phyloP scores from a whole-genome alignment of 2,329 filamentous ascomycete species.

The Neofusicoccum cordaticola region DNA sequence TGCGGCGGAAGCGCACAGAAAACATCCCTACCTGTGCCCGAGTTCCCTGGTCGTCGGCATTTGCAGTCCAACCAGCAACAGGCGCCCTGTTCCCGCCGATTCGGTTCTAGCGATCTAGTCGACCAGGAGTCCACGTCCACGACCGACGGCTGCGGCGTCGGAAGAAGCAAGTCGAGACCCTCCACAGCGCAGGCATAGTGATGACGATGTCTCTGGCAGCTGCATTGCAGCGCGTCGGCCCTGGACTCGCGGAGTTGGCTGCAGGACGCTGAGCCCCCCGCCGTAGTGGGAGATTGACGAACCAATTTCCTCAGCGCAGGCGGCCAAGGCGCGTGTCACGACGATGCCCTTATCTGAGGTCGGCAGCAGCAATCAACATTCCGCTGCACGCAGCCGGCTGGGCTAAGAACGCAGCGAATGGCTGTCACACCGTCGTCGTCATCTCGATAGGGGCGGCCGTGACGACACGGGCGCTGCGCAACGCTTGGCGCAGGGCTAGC shows the following conservation, averaged over 20 bases:
- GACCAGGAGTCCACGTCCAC: neutral
- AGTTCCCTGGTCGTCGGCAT: neutral
- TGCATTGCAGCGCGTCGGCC: no score
- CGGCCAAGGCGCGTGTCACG: slow-evolving; percentile 6
- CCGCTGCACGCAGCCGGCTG: neutral
- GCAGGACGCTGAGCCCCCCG: no score
- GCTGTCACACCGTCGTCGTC: slow-evolving; percentile 9
- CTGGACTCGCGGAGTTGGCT: no score
- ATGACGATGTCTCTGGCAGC: neutral
- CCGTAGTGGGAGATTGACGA: neutral
- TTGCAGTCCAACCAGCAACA: neutral
- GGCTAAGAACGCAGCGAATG: neutral
- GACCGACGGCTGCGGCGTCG: neutral
- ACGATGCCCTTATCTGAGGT: neutral
- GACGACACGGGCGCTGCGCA: neutral
- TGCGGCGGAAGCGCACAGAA: neutral
- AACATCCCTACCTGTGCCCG: neutral
- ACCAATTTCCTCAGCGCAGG: neutral
- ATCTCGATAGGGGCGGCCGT: neutral
- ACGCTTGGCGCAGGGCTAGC: neutral
- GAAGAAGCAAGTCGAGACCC: neutral
- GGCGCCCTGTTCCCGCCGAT: neutral
- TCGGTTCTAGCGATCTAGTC: neutral
- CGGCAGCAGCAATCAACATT: neutral
- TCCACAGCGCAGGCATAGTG: neutral